These are phyloP conservation scores for Nitzschia palea DNA, from an alignment of 108 stramenopile species.

Conservation along the genomic window DNA sequence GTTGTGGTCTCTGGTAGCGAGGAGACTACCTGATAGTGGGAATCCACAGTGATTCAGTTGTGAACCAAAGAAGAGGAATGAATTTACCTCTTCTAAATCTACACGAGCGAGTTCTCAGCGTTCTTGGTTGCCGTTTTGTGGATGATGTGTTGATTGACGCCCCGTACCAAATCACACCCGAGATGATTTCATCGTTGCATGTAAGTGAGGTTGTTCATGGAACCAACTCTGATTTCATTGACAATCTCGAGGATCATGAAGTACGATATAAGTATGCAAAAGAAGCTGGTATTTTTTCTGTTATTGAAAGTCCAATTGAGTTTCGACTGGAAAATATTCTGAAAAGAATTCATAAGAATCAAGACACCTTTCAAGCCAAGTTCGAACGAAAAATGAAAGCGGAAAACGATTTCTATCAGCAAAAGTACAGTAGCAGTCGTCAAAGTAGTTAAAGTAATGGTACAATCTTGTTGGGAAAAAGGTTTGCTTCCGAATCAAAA, in stretches of 20 bases:
- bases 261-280: conserved; percentile 57
- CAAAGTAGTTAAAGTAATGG: too few relatives aligned
- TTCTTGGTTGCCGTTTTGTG: conserved; percentile 90
- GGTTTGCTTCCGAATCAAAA: too few relatives aligned
- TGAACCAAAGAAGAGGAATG: conserved; percentile 82
- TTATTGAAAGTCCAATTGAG: conserved; percentile 50
- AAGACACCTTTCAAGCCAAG: conserved; percentile 66
- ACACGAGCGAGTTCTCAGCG: conserved; percentile 93
- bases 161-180: conserved; percentile 83
- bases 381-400: conserved; percentile 81
- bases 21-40: conserved; percentile 99
- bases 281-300: conserved; percentile 55
- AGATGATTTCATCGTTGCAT: conserved; percentile 88
- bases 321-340: conserved; percentile 72
- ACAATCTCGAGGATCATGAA: conserved; percentile 19
- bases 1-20: conserved; percentile 28
- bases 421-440: conserved; percentile 48
- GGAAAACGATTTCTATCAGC: conserved; percentile 73
- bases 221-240: conserved; percentile 47
- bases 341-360: conserved; percentile 71
- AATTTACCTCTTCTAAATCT: conserved; percentile 71
- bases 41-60: conserved; percentile 92
- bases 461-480: too few relatives aligned
- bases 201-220: conserved; percentile 76
- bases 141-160: conserved; percentile 98